These are phyloP conservation scores for Alloascoidea hylecoeti DNA, from an alignment of 805 yeast species.

Conservation along the genomic window DNA sequence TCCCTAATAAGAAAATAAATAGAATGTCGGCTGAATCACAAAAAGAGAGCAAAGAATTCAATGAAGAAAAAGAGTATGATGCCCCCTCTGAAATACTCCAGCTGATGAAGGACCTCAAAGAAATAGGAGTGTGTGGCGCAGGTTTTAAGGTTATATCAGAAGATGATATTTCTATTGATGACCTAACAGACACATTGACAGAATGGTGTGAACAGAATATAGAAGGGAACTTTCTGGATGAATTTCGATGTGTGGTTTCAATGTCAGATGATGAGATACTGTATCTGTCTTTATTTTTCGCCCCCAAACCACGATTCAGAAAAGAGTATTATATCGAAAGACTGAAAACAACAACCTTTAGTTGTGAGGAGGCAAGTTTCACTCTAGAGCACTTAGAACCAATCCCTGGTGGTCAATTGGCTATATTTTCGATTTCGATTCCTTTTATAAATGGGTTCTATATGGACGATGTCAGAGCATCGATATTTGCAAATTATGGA, in stretches of 20 bases:
- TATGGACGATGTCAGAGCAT: slow-evolving; percentile 1
- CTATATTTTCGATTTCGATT: background rate
- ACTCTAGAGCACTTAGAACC: background rate
- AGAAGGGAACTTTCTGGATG: slow-evolving; percentile 1
- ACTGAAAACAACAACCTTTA: slow-evolving; percentile 14
- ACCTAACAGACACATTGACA: background rate
- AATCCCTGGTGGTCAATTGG: slow-evolving; percentile 1
- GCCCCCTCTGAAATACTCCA: slow-evolving; percentile 25
- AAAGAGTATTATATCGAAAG: background rate
- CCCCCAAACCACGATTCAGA: background rate
- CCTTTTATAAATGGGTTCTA: slow-evolving; percentile 1
- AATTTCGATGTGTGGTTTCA: slow-evolving; percentile 1
- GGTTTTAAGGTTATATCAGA: background rate
- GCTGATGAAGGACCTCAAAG: slow-evolving; percentile 1
- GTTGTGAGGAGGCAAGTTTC: background rate
- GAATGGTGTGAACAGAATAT: background rate
- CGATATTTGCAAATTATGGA: background rate
- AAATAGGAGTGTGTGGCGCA: slow-evolving; percentile 1
- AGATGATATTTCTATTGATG: background rate
- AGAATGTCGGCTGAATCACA: too few relatives aligned
- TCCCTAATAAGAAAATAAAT: too few relatives aligned
- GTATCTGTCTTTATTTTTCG: background rate
- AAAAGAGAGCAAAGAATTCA: too few relatives aligned
- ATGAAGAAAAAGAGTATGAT: too few relatives aligned
- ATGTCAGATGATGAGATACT: background rate